Percentiles rank a stretch among this genome's conserved stretches.
Conservation (phyloP, 179 eudicot species). For the Beta corolliflora region DNA sequence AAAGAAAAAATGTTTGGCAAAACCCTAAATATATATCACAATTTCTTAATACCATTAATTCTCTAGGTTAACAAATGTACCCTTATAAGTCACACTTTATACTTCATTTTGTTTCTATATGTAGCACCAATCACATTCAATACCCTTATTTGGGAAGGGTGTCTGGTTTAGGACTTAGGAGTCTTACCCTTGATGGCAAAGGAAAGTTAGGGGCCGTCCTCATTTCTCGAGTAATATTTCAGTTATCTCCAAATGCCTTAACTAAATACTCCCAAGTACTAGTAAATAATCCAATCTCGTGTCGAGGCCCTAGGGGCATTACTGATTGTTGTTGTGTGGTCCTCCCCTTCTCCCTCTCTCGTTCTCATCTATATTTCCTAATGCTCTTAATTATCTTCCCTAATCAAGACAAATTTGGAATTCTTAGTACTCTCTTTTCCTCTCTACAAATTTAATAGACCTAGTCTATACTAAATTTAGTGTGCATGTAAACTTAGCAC, state of each 20-base stretch:
- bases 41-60: not conserved
- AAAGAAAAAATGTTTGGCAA: too few species aligned
- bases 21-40: not conserved
- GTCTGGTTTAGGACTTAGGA: constrained; percentile 10
- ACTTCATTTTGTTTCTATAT: not conserved
- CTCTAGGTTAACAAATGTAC: not conserved
- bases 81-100: not conserved
- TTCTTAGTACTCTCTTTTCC: not conserved
- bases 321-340: not conserved
- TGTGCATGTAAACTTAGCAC: too few species aligned
- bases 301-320: not conserved
- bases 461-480: too few species aligned
- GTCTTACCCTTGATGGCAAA: constrained; percentile 17
- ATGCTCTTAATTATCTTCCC: constrained; percentile 6
- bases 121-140: not conserved
- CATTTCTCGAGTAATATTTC: too few species aligned
- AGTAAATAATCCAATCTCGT: not conserved
- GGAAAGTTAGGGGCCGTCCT: constrained; percentile 20
- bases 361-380: not conserved
- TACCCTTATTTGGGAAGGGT: constrained; percentile 20
- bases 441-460: not conserved
- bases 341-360: not conserved
- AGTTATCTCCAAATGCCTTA: not conserved
- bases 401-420: constrained; percentile 4
- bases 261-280: not conserved